Evolutionary conservation across 2,329 filamentous ascomycete species (phyloP).

Genomic region (Ciborinia camelliae): DNA sequence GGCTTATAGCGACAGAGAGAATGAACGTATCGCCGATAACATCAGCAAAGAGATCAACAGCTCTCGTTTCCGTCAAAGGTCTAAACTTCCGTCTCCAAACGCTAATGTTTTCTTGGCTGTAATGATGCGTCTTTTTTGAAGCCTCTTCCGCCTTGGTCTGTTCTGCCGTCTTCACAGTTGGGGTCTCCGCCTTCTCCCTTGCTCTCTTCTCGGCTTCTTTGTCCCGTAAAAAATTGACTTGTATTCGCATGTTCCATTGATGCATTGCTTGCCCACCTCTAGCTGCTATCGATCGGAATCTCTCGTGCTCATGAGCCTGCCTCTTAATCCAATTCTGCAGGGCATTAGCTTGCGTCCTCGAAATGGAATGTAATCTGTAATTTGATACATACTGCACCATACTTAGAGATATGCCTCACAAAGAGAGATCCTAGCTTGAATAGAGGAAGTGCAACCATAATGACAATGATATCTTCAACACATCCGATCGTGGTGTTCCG

Average conservation of each 20-base stretch:
- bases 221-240: conserved; percentile 57
- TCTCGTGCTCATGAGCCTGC: conserved; percentile 61
- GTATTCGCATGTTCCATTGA: conserved; percentile 64
- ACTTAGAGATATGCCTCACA: conserved; percentile 64
- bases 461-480: conserved; percentile 12
- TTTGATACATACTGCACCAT: conserved; percentile 57
- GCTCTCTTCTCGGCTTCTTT: conserved; percentile 54
- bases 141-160: conserved; percentile 54
- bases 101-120: conserved; percentile 42
- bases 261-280: conserved; percentile 62
- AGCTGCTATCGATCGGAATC: conserved; percentile 59
- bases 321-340: conserved; percentile 61
- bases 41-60: conserved; percentile 64
- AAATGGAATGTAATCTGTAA: not conserved
- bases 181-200: conserved; percentile 59
- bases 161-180: conserved; percentile 62
- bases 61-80: conserved; percentile 60
- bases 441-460: conserved; percentile 62
- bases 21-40: conserved; percentile 63
- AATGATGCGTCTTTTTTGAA: conserved; percentile 38
- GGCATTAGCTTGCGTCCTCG: conserved; percentile 20
- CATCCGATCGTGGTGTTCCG: not conserved
- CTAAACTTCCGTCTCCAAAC: conserved; percentile 62
- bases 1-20: conserved; percentile 52
- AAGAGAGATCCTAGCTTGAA: conserved; percentile 66